Evolutionary conservation across 192 early-diverging fungal species (phyloP).

Genomic region (Backusella westeae): DNA sequence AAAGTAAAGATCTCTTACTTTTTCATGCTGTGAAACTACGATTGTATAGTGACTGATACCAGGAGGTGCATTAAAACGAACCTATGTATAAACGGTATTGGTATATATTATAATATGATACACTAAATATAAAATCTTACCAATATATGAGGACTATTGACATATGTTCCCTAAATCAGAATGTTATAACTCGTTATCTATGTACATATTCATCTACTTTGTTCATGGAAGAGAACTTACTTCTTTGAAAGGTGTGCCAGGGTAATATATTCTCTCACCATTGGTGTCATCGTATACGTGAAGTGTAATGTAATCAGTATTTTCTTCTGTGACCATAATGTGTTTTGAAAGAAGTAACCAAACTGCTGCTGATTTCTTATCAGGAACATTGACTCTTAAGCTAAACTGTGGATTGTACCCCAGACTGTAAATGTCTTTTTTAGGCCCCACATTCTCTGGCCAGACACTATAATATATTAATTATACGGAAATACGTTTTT

Average conservation of each 20-base stretch:
- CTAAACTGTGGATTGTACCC: slow-evolving; percentile 78
- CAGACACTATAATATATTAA: slow-evolving; percentile 25
- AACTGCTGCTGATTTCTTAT: slow-evolving; percentile 52
- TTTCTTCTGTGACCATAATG: slow-evolving; percentile 76
- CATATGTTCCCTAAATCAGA: slow-evolving; percentile 71
- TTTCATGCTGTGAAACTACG: slow-evolving; percentile 81
- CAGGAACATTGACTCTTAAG: slow-evolving; percentile 56
- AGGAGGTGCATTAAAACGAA: slow-evolving; percentile 61
- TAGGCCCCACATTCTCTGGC: slow-evolving; percentile 22
- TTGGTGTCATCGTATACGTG: slow-evolving; percentile 76
- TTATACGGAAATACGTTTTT: not conserved
- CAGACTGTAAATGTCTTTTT: slow-evolving; percentile 32
- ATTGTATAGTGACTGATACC: slow-evolving; percentile 64
- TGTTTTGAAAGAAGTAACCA: slow-evolving; percentile 88
- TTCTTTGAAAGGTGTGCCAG: slow-evolving; percentile 49
- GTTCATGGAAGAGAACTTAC: slow-evolving; percentile 32
- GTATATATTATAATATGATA: not conserved
- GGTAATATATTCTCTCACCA: slow-evolving; percentile 66
- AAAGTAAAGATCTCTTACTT: slow-evolving; percentile 67
- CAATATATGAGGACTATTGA: slow-evolving; percentile 84
- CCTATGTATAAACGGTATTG: slow-evolving; percentile 26
- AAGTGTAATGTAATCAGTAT: slow-evolving; percentile 83
- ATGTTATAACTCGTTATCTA: not conserved
- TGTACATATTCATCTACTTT: not conserved
- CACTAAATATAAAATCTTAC: slow-evolving; percentile 36